Conservation (phyloP, 306 rosid genomes). For the Cicer arietinum region DNA sequence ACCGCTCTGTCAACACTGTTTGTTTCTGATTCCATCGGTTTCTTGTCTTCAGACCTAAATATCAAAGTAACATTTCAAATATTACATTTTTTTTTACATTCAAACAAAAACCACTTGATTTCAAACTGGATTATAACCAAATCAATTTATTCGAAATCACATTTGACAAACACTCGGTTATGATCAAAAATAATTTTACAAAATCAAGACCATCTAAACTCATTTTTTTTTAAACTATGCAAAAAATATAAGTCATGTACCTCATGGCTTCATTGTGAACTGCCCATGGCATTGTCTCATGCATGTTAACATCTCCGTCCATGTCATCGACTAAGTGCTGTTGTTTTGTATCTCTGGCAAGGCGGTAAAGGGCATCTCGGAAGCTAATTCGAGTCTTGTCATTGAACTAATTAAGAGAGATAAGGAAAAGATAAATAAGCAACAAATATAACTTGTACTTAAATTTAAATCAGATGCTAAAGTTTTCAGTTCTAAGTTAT, state of each 20-base stretch:
- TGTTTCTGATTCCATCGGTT: slow-evolving; percentile 66
- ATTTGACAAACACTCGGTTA: no score
- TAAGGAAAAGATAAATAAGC: slow-evolving; percentile 25
- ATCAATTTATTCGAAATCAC: no score
- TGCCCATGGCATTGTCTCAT: slow-evolving; percentile 33
- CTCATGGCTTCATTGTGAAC: slow-evolving; percentile 49
- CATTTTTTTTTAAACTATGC: background rate
- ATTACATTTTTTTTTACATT: no score
- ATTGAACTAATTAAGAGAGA: slow-evolving; percentile 51
- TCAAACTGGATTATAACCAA: no score
- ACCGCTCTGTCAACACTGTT: slow-evolving; percentile 81
- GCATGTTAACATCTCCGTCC: slow-evolving; percentile 46
- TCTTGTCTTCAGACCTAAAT: slow-evolving; percentile 52
- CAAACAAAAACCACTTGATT: no score
- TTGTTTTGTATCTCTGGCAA: slow-evolving; percentile 63
- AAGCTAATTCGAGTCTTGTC: slow-evolving; percentile 69
- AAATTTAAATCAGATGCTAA: slow-evolving; percentile 7
- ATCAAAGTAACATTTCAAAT: slow-evolving; percentile 8
- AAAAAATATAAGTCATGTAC: slow-evolving; percentile 46
- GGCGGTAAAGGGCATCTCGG: slow-evolving; percentile 84
- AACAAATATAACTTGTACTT: slow-evolving; percentile 13
- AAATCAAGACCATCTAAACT: background rate
- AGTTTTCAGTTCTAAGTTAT: slow-evolving; percentile 7
- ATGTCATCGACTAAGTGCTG: slow-evolving; percentile 34
- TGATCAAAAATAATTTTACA: background rate